These are phyloP conservation scores for Aspergillus sclerotialis DNA, from an alignment of 2,329 filamentous ascomycete species.

Conservation along the genomic window DNA sequence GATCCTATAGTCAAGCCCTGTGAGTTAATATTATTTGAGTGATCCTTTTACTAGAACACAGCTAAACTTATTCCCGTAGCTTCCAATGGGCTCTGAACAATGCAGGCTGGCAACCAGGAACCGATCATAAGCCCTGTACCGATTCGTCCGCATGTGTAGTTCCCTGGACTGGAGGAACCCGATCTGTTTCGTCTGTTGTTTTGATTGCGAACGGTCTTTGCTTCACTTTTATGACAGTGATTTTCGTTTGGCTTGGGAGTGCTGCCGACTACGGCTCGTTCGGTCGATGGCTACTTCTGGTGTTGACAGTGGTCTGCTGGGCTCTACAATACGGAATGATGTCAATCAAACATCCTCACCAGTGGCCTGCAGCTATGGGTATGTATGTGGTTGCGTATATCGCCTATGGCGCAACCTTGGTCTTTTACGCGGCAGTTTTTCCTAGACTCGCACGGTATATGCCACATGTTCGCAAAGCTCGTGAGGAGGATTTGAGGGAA, in stretches of 20 bases:
- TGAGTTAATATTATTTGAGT: slow-evolving; percentile 6
- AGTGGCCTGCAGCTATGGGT: slow-evolving; percentile 37
- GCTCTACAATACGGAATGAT: slow-evolving; percentile 36
- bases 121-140: slow-evolving; percentile 23
- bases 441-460: slow-evolving; percentile 34
- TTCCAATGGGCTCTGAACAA: slow-evolving; percentile 36
- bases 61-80: slow-evolving; percentile 9
- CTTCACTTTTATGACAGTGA: slow-evolving; percentile 36
- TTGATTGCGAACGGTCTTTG: slow-evolving; percentile 38
- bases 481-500: slow-evolving; percentile 34
- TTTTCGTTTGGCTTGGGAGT: slow-evolving; percentile 37
- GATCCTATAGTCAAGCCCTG: slow-evolving; percentile 36
- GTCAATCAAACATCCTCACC: slow-evolving; percentile 26
- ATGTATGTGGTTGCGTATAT: slow-evolving; percentile 36
- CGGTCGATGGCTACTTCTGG: slow-evolving; percentile 34
- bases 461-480: slow-evolving; percentile 35
- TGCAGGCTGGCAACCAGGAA: slow-evolving; percentile 32
- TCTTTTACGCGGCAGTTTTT: slow-evolving; percentile 38
- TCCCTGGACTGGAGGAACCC: slow-evolving; percentile 31
- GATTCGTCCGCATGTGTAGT: slow-evolving; percentile 32
- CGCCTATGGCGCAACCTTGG: slow-evolving; percentile 34
- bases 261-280: slow-evolving; percentile 39
- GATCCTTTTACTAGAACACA: not conserved
- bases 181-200: slow-evolving; percentile 32
- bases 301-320: slow-evolving; percentile 36